Percentiles rank a stretch among this genome's conserved stretches.
Evolutionary conservation across 2,329 filamentous ascomycete species (phyloP).

Genomic region (Fusarium irregulare): DNA sequence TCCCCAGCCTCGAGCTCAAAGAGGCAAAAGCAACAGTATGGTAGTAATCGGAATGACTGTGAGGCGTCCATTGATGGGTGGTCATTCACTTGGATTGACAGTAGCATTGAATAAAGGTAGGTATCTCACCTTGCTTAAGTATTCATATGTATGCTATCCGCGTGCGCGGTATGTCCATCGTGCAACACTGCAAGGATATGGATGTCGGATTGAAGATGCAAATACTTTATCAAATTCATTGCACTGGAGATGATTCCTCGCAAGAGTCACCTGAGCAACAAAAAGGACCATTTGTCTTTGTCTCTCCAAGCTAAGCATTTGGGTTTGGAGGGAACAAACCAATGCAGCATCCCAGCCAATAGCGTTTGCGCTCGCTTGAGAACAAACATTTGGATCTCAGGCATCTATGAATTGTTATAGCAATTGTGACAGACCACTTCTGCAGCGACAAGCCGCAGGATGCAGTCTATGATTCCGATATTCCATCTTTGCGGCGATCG

Average conservation of each 20-base stretch:
- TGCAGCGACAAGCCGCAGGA: background rate
- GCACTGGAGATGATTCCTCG: background rate
- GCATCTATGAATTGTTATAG: background rate
- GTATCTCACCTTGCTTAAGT: background rate
- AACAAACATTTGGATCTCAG: background rate
- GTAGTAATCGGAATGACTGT: background rate
- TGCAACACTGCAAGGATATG: background rate
- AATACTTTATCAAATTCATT: background rate
- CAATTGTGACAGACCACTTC: background rate
- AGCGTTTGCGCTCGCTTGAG: background rate
- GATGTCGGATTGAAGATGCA: background rate
- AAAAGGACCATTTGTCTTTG: background rate
- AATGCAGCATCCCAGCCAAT: background rate
- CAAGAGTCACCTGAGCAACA: background rate
- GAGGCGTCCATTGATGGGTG: background rate
- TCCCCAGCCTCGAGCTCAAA: conserved; percentile 17
- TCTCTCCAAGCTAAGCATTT: background rate
- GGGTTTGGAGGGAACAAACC: background rate
- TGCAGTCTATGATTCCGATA: background rate
- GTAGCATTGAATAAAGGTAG: background rate
- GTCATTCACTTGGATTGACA: background rate
- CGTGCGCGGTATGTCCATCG: background rate
- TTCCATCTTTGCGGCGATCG: background rate
- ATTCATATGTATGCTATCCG: background rate
- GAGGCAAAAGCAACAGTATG: conserved; percentile 14